Evolutionary conservation across 2,329 filamentous ascomycete species (phyloP), one percentile per base, ranked within the genome.

Genomic region (Fusarium transvaalense): DNA sequence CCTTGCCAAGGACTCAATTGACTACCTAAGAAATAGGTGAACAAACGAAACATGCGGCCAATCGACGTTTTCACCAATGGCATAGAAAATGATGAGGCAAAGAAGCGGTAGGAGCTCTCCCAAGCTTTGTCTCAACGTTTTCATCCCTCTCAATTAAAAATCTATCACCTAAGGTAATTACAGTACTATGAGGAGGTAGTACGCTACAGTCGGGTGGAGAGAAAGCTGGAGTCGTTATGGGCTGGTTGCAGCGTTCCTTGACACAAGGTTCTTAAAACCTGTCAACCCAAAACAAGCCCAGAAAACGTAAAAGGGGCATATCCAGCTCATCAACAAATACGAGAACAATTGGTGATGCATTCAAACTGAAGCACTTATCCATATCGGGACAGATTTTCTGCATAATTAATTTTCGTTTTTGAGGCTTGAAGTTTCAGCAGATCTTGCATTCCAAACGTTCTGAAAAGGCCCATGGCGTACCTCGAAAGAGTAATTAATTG

Each of bases 361-460:
- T 51, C 57, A 47, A 66, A 62, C 67, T 63, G 55, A 41, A 56
- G 31, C 56, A 48, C 69, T 64, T 65, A 38, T 50, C 69, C 29
- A 46, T 51, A 71, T 21, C 13, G 69, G 61, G 41, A 35, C 48
- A 15, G 41, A 53, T 56, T 60, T 57, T 45, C 50, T 56, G 27
- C 39, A 52, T 37, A n/a, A 14, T 15, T 23, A 32, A 69, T 19
- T 35, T 38, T 55, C 19, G n/a, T 27, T 21, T 38, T n/a, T 35
- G 60, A 70, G 58, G 55, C 56, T 65, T 71, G 63, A 25, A 19
- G 17, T 17, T 48, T 42, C 47, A 45, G 56, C 58, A 46, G 64
- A 65, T 61, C 59, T 62, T 47, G 48, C 71, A 74, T 71, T 74
- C 67, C 65, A 63, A 37, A 45, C 48, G 31, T 29, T 69, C 55